Percentiles rank a stretch among this genome's conserved stretches.
Evolutionary conservation across 73 alveolate genomes (phyloP).

Genomic region (Paramecium pentaurelia): DNA sequence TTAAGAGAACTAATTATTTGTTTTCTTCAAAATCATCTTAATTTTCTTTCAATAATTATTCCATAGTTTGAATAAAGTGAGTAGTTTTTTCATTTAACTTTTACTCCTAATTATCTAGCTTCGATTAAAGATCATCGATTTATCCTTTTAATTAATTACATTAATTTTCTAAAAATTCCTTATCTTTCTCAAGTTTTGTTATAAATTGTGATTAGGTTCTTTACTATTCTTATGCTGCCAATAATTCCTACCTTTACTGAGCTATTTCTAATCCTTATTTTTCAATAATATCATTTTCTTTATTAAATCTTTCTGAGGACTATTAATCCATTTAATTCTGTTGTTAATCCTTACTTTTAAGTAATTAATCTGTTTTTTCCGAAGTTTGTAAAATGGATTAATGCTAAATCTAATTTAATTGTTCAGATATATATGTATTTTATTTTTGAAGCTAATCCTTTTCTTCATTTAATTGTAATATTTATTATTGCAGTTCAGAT

Average conservation of each 20-base stretch:
- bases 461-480: neutral
- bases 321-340: neutral
- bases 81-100: neutral
- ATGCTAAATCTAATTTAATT: neutral
- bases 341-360: neutral
- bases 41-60: neutral
- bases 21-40: neutral
- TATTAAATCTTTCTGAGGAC: neutral
- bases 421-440: neutral
- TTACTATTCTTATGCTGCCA: neutral
- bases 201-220: neutral
- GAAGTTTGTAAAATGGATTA: neutral
- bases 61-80: neutral
- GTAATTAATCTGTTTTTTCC: neutral
- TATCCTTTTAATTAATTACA: neutral
- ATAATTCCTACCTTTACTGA: neutral
- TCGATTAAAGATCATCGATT: neutral
- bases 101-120: neutral
- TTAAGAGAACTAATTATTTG: neutral
- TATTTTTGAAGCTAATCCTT: neutral
- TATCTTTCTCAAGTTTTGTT: neutral
- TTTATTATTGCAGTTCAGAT: neutral
- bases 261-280: neutral
- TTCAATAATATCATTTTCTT: neutral
- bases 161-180: neutral